Conservation (phyloP, 2,329 filamentous ascomycete genomes). For the Sphaerulina vaccinii region DNA sequence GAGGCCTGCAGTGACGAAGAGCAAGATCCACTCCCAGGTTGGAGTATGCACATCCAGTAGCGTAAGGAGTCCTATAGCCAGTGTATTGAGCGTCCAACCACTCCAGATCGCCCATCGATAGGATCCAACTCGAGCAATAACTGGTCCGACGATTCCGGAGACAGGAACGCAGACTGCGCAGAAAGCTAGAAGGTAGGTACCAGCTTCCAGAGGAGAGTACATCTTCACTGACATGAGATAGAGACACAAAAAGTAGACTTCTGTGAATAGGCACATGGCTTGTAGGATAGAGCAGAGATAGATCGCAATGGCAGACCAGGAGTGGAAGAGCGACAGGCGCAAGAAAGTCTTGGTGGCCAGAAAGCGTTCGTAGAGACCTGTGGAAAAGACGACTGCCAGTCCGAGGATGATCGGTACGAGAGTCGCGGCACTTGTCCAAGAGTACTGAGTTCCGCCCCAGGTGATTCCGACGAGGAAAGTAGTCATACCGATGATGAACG, state of each 20-base stretch:
- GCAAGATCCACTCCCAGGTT: conserved; percentile 43
- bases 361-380: conserved; percentile 28
- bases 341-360: conserved; percentile 32
- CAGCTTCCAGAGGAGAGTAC: conserved; percentile 40
- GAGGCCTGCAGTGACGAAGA: conserved; percentile 43
- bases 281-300: conserved; percentile 36
- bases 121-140: conserved; percentile 35
- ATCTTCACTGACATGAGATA: conserved; percentile 45
- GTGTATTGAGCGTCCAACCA: conserved; percentile 38
- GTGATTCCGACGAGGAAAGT: conserved; percentile 35
- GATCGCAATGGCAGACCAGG: conserved; percentile 31
- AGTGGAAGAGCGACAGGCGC: conserved; percentile 34
- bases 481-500: conserved; percentile 29
- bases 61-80: conserved; percentile 46
- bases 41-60: conserved; percentile 42
- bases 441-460: conserved; percentile 39
- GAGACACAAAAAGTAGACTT: conserved; percentile 45
- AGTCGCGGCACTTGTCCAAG: conserved; percentile 39
- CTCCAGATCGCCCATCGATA: conserved; percentile 32
- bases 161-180: conserved; percentile 29
- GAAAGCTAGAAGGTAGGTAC: conserved; percentile 43
- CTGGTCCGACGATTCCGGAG: conserved; percentile 29
- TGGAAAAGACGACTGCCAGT: conserved; percentile 33
- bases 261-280: conserved; percentile 33
- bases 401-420: conserved; percentile 39